Percentiles rank a stretch among this genome's conserved stretches.
Conservation (phyloP, 371 early-diverging fungal genomes). For the Capillidium heterosporum region DNA sequence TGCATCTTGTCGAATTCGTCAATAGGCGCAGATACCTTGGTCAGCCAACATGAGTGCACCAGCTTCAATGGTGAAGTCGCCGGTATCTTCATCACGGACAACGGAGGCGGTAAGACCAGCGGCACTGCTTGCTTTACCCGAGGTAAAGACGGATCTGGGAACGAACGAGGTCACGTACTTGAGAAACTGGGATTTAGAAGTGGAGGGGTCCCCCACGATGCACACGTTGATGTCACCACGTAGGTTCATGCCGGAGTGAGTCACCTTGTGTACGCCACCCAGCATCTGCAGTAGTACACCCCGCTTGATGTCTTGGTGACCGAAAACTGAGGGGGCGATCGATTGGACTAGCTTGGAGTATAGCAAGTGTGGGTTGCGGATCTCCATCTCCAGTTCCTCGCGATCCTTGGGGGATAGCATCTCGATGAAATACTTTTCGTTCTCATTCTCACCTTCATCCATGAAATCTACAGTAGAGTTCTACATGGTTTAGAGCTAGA, state of each 20-base stretch:
- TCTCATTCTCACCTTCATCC: conserved; percentile 34
- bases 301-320: conserved; percentile 94
- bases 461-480: conserved; percentile 22
- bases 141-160: conserved; percentile 92
- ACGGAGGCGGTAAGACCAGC: conserved; percentile 99
- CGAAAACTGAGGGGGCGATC: conserved; percentile 95
- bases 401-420: conserved; percentile 50
- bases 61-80: conserved; percentile 98
- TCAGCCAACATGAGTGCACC: conserved; percentile 99
- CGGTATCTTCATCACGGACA: conserved; percentile 96
- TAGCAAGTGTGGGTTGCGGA: conserved; percentile 25
- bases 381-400: conserved; percentile 57
- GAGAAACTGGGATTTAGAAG: conserved; percentile 96
- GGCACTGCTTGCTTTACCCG: conserved; percentile 97
- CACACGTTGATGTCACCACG: conserved; percentile 99
- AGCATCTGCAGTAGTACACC: conserved; percentile 90
- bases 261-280: conserved; percentile 93
- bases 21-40: conserved; percentile 97
- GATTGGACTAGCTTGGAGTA: conserved; percentile 60
- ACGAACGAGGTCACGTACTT: conserved; percentile 74
- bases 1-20: conserved; percentile 99
- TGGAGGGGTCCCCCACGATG: conserved; percentile 96
- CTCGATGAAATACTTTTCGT: conserved; percentile 33
- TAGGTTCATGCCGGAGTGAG: conserved; percentile 84
- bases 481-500: conserved; percentile 14